phyloP scores from a whole-genome alignment of 345 rosid genomes.

The Eucalyptus tenuipes region DNA sequence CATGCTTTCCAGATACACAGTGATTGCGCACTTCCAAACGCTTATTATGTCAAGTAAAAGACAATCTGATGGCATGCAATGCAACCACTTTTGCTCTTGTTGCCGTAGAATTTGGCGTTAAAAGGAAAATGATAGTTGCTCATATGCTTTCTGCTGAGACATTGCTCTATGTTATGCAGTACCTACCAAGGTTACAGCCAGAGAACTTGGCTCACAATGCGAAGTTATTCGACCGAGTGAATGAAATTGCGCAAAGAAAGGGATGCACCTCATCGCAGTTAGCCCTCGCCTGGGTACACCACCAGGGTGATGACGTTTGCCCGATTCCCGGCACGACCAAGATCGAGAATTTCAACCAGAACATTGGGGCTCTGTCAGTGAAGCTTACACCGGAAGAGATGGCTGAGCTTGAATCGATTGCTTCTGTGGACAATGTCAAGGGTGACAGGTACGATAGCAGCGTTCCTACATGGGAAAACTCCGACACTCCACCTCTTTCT shows the following conservation, averaged over 20 bases:
- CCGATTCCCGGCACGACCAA: not conserved
- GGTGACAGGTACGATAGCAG: constrained; percentile 26
- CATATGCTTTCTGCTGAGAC: not conserved
- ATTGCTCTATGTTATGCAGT: constrained; percentile 6
- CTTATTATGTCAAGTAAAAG: not conserved
- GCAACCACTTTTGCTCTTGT: not conserved
- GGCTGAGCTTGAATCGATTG: constrained; percentile 46
- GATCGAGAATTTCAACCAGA: constrained; percentile 4
- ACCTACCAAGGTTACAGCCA: constrained; percentile 42
- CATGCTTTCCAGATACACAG: not conserved
- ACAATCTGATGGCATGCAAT: not conserved
- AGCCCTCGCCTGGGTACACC: constrained; percentile 64
- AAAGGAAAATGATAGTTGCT: not conserved
- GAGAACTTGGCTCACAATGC: constrained; percentile 54
- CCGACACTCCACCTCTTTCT: constrained; percentile 47
- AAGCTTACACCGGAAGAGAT: constrained; percentile 50
- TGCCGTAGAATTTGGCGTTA: not conserved
- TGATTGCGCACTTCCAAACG: not conserved
- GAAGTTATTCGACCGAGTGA: constrained; percentile 23
- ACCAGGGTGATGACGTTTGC: constrained; percentile 21
- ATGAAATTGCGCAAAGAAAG: constrained; percentile 31
- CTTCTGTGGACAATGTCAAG: constrained; percentile 20
- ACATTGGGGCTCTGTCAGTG: constrained; percentile 25
- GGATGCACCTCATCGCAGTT: constrained; percentile 52
- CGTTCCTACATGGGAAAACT: constrained; percentile 13